phyloP scores from a whole-genome alignment of 2,329 filamentous ascomycete genomes.

The Xylaria sp. region DNA sequence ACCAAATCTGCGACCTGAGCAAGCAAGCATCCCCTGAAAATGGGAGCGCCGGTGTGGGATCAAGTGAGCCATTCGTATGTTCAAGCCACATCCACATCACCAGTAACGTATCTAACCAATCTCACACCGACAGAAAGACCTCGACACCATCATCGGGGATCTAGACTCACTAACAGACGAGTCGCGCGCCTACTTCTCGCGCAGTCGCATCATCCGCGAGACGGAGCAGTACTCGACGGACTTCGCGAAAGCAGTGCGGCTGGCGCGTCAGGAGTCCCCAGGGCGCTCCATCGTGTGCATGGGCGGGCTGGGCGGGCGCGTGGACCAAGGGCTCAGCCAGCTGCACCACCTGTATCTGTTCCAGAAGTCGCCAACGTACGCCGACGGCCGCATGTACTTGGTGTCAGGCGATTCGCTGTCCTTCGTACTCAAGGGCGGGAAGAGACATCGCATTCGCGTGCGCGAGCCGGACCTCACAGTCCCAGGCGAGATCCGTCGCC shows the following conservation, averaged over 20 bases:
- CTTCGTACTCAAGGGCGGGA: slow-evolving; percentile 70
- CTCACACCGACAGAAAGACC: slow-evolving; percentile 53
- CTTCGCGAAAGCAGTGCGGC: slow-evolving; percentile 78
- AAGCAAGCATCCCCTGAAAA: slow-evolving; percentile 12
- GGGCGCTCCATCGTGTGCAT: slow-evolving; percentile 72
- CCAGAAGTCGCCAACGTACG: slow-evolving; percentile 54
- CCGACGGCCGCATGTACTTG: slow-evolving; percentile 70
- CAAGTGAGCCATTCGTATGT: slow-evolving; percentile 14
- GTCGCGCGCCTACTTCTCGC: slow-evolving; percentile 68
- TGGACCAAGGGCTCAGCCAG: slow-evolving; percentile 90
- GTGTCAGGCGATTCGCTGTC: slow-evolving; percentile 82
- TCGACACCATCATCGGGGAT: slow-evolving; percentile 83
- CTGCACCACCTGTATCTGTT: slow-evolving; percentile 81
- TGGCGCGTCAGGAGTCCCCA: slow-evolving; percentile 31
- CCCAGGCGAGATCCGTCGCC: not conserved
- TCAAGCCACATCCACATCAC: not conserved
- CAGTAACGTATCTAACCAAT: not conserved
- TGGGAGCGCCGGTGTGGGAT: not conserved
- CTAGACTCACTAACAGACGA: slow-evolving; percentile 78
- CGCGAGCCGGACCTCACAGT: slow-evolving; percentile 47
- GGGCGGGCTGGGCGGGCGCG: slow-evolving; percentile 84
- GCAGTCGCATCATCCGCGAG: slow-evolving; percentile 69
- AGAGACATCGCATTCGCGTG: slow-evolving; percentile 69
- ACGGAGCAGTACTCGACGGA: slow-evolving; percentile 89
- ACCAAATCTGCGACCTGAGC: slow-evolving; percentile 64